These are phyloP conservation scores for Myriosclerotinia duriaeana DNA, from an alignment of 2,329 filamentous ascomycete genomes.

Conservation along the genomic window DNA sequence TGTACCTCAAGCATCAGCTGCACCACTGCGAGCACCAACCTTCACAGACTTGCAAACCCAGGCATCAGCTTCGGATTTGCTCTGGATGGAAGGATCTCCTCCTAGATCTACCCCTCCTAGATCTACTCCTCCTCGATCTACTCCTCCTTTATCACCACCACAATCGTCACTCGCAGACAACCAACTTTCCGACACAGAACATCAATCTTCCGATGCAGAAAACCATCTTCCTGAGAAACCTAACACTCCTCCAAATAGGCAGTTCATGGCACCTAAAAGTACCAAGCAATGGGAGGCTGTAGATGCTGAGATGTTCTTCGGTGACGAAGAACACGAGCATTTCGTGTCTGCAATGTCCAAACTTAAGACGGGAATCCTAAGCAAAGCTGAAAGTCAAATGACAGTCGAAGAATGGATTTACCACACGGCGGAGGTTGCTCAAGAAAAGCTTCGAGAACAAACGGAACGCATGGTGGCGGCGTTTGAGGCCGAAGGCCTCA, in stretches of 20 bases:
- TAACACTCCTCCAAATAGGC: constrained; percentile 55
- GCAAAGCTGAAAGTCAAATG: constrained; percentile 80
- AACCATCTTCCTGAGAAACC: constrained; percentile 56
- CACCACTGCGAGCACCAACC: constrained; percentile 46
- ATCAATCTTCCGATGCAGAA: constrained; percentile 77
- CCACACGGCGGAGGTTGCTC: constrained; percentile 75
- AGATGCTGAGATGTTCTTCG: constrained; percentile 72
- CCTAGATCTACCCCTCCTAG: constrained; percentile 18
- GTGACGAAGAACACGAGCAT: constrained; percentile 41
- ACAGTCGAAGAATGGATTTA: constrained; percentile 91
- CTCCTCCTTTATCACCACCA: constrained; percentile 40
- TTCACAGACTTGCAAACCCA: constrained; percentile 49
- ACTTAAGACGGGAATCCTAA: constrained; percentile 58
- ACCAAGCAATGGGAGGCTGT: constrained; percentile 67
- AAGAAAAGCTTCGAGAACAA: constrained; percentile 74
- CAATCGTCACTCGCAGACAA: constrained; percentile 53
- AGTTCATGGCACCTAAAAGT: constrained; percentile 56
- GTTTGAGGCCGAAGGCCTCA: constrained; percentile 80
- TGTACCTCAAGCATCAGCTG: constrained; percentile 47
- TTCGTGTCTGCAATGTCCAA: constrained; percentile 48
- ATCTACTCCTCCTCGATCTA: constrained; percentile 19
- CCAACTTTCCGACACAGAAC: constrained; percentile 64
- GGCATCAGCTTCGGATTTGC: constrained; percentile 8
- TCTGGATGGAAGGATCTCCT: constrained; percentile 18
- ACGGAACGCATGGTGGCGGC: constrained; percentile 79